Evolutionary conservation across 805 yeast genomes (phyloP).

Genomic region (Myxozyma udenii): DNA sequence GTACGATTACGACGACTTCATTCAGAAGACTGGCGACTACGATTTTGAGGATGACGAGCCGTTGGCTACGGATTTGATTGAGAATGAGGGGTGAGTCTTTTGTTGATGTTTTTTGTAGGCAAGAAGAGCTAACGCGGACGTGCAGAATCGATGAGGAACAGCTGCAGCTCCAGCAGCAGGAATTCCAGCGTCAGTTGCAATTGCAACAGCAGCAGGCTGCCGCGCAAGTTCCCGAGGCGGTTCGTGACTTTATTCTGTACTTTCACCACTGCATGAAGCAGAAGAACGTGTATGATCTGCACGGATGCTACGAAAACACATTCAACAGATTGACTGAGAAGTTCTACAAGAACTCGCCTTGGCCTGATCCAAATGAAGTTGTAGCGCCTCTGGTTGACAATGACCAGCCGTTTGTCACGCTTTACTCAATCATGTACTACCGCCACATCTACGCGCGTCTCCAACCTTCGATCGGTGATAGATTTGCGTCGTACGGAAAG

Average conservation of each 20-base stretch:
- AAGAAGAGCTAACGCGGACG: not conserved
- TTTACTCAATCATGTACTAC: conserved; percentile 51
- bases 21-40: conserved; percentile 32
- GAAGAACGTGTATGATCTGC: conserved; percentile 45
- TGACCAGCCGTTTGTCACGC: conserved; percentile 46
- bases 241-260: conserved; percentile 44
- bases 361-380: conserved; percentile 48
- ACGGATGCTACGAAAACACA: conserved; percentile 46
- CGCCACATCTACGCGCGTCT: conserved; percentile 49
- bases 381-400: conserved; percentile 46
- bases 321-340: conserved; percentile 48
- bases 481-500: conserved; percentile 49
- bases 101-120: not conserved
- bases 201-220: conserved; percentile 32
- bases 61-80: conserved; percentile 30
- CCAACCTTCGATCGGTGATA: conserved; percentile 45
- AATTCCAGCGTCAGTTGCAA: conserved; percentile 32
- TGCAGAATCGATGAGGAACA: conserved; percentile 37
- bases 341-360: conserved; percentile 43
- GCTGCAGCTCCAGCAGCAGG: conserved; percentile 37
- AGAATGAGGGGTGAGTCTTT: conserved; percentile 24
- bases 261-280: conserved; percentile 46
- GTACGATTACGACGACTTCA: conserved; percentile 30
- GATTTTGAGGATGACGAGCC: conserved; percentile 34
- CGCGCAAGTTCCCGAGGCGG: conserved; percentile 45